Percentiles rank a stretch among this genome's conserved stretches.
Evolutionary conservation across 2,329 filamentous ascomycete species (phyloP).

Genomic region (Fusarium nanum): DNA sequence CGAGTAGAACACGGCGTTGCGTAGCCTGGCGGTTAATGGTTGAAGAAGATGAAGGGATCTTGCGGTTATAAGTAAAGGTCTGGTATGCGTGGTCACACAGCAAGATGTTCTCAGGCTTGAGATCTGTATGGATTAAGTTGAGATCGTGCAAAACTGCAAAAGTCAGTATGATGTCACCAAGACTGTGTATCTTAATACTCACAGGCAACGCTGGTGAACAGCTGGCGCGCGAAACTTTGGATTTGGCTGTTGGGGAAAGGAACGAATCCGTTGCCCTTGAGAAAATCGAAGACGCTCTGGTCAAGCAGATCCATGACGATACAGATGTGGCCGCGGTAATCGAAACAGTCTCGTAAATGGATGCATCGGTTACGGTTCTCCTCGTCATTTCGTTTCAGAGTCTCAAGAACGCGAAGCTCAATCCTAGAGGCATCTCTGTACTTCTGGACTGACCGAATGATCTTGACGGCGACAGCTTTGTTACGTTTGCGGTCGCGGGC

Average conservation of each 20-base stretch:
- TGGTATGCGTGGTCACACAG: slow-evolving; percentile 74
- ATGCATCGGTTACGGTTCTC: slow-evolving; percentile 97
- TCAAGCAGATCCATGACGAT: slow-evolving; percentile 82
- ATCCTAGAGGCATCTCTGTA: slow-evolving; percentile 97
- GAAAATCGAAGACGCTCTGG: slow-evolving; percentile 97
- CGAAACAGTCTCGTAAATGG: slow-evolving; percentile 95
- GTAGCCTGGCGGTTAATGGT: slow-evolving; percentile 70
- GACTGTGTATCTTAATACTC: slow-evolving; percentile 56
- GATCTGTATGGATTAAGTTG: slow-evolving; percentile 92
- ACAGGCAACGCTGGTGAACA: slow-evolving; percentile 99
- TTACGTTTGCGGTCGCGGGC: slow-evolving; percentile 83
- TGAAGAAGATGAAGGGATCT: slow-evolving; percentile 74
- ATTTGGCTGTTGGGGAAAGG: slow-evolving; percentile 99
- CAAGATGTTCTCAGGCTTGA: slow-evolving; percentile 78
- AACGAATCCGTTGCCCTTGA: slow-evolving; percentile 94
- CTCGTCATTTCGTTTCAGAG: slow-evolving; percentile 89
- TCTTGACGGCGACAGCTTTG: slow-evolving; percentile 91
- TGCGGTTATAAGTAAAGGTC: slow-evolving; percentile 76
- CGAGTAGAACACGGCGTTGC: slow-evolving; percentile 72
- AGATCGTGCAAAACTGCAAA: slow-evolving; percentile 88
- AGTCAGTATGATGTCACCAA: slow-evolving; percentile 26
- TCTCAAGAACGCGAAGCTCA: slow-evolving; percentile 91
- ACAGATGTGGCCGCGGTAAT: slow-evolving; percentile 97
- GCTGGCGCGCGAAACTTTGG: slow-evolving; percentile 92
- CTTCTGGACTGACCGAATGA: slow-evolving; percentile 97